Percentiles rank a stretch among this genome's conserved stretches.
phyloP scores from a whole-genome alignment of 2,329 filamentous ascomycete species.

The Cladophialophora yegresii region DNA sequence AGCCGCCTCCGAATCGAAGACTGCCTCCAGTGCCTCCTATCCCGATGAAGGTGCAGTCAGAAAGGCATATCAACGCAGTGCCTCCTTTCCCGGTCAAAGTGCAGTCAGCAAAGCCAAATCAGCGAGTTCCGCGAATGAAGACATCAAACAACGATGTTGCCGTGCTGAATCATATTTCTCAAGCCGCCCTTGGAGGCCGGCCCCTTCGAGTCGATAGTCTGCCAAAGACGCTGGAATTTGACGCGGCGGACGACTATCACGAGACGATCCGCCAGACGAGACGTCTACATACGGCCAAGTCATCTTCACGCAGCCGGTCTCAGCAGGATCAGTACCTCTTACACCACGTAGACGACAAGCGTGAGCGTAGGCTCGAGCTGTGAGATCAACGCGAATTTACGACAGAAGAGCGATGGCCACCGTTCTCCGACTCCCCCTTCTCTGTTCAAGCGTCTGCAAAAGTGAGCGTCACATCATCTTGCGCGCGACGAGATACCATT shows the following conservation, averaged over 20 bases:
- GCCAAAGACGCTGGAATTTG: constrained; percentile 12
- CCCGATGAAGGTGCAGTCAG: constrained; percentile 5
- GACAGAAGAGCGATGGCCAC: background rate
- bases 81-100: constrained; percentile 14
- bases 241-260: constrained; percentile 23
- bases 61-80: constrained; percentile 17
- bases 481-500: background rate
- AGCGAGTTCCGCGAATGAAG: background rate
- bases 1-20: constrained; percentile 21
- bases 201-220: constrained; percentile 28
- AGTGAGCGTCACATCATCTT: background rate
- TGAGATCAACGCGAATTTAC: background rate
- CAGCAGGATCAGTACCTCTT: constrained; percentile 6
- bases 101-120: constrained; percentile 13
- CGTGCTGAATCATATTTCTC: constrained; percentile 11
- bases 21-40: constrained; percentile 26
- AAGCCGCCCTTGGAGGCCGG: constrained; percentile 18
- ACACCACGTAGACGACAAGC: background rate
- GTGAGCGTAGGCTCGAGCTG: background rate
- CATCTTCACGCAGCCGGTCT: constrained; percentile 14
- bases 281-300: constrained; percentile 9
- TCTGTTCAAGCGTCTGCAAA: background rate
- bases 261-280: constrained; percentile 17
- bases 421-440: background rate
- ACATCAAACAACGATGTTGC: constrained; percentile 8